Percentiles rank a stretch among this genome's conserved stretches.
Evolutionary conservation across 1,284 basidiomycete species (phyloP).

Genomic region (Meira nashicola): DNA sequence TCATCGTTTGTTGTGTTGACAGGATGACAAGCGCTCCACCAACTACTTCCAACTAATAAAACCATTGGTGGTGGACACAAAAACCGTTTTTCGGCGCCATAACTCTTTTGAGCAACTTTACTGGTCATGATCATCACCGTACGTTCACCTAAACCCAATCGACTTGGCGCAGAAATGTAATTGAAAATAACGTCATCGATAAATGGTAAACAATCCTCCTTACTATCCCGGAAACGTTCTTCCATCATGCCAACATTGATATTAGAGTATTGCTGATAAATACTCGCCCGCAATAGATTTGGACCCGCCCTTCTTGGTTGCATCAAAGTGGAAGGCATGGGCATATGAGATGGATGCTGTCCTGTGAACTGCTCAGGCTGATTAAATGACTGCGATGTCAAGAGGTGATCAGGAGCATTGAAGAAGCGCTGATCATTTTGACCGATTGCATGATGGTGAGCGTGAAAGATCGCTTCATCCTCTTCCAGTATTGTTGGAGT

Average conservation of each 20-base stretch:
- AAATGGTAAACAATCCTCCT: conserved; percentile 35
- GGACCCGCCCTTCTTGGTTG: neutral
- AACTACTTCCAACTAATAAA: conserved; percentile 86
- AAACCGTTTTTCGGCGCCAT: conserved; percentile 93
- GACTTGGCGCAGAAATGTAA: conserved; percentile 76
- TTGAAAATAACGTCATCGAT: conserved; percentile 38
- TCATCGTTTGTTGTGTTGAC: conserved; percentile 32
- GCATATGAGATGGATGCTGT: conserved; percentile 16
- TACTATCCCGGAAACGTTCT: neutral
- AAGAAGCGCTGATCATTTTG: neutral
- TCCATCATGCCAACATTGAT: conserved; percentile 18
- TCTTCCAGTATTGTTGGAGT: conserved; percentile 47
- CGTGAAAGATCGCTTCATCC: conserved; percentile 24
- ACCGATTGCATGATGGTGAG: neutral
- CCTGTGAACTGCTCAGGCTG: neutral
- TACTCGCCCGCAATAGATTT: conserved; percentile 25
- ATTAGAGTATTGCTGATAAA: conserved; percentile 34
- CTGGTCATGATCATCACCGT: conserved; percentile 93
- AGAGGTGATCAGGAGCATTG: neutral
- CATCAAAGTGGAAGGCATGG: neutral
- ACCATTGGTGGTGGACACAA: conserved; percentile 92
- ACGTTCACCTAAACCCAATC: conserved; percentile 83
- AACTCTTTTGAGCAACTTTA: conserved; percentile 93
- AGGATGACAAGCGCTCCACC: conserved; percentile 62
- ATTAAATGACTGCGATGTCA: neutral